Percentiles rank a stretch among this genome's conserved stretches.
These are phyloP conservation scores for Verticillium isaacii DNA, from an alignment of 2,329 filamentous ascomycete species.

Conservation along the genomic window DNA sequence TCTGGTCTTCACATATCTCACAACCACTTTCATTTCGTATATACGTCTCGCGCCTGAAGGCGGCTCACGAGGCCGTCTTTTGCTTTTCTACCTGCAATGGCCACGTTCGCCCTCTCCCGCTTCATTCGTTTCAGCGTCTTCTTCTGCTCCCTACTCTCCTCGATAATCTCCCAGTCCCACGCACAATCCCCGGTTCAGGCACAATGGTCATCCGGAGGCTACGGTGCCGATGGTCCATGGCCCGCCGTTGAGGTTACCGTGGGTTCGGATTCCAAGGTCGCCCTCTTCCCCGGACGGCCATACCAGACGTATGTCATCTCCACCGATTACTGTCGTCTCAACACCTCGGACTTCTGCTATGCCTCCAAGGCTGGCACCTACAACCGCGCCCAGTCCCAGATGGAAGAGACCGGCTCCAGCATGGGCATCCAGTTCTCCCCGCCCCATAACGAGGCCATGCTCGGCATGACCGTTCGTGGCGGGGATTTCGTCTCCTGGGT, in stretches of 20 bases:
- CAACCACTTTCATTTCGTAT: background rate
- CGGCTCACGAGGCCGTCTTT: background rate
- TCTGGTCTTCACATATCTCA: background rate
- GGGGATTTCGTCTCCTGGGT: background rate
- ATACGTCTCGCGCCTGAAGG: background rate
- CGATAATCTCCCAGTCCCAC: background rate
- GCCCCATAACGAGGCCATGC: background rate
- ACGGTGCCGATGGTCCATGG: conserved; percentile 30
- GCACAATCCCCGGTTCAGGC: conserved; percentile 13
- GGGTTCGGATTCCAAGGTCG: conserved; percentile 16
- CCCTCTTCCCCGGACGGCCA: conserved; percentile 23
- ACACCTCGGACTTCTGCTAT: conserved; percentile 16
- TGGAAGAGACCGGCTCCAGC: conserved; percentile 8
- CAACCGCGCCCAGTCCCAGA: conserved; percentile 9
- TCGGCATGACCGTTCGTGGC: background rate
- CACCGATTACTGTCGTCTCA: conserved; percentile 21
- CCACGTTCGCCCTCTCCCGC: background rate
- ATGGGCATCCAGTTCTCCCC: conserved; percentile 15
- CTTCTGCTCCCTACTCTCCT: background rate
- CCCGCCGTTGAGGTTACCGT: conserved; percentile 21
- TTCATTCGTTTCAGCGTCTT: background rate
- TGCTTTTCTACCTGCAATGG: background rate
- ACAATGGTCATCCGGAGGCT: conserved; percentile 20
- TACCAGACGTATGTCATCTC: conserved; percentile 20
- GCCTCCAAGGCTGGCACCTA: conserved; percentile 21